Conservation (phyloP, 2,329 filamentous ascomycete genomes). For the Alternaria postmessia region DNA sequence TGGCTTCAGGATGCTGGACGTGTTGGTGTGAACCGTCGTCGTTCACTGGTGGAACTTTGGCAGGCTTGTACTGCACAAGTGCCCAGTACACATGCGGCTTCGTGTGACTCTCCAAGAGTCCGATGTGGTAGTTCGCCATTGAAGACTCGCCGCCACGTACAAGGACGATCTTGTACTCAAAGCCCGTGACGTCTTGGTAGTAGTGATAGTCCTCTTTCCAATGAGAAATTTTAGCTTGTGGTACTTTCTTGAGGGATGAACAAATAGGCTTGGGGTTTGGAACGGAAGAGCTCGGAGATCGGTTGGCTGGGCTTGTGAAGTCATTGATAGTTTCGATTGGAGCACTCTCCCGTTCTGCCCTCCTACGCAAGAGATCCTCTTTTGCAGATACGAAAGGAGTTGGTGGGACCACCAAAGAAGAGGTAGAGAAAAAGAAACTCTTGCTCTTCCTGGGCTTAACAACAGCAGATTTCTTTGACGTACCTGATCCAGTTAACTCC, state of each 20-base stretch:
- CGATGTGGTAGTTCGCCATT: constrained; percentile 62
- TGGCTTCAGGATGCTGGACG: constrained; percentile 11
- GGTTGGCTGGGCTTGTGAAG: not conserved
- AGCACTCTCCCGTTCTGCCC: constrained; percentile 28
- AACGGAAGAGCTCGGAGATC: not conserved
- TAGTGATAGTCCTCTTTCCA: constrained; percentile 64
- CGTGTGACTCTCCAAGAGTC: constrained; percentile 45
- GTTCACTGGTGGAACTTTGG: constrained; percentile 1
- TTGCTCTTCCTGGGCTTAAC: constrained; percentile 26
- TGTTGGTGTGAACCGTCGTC: not conserved
- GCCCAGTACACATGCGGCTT: constrained; percentile 44
- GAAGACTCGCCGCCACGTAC: constrained; percentile 60
- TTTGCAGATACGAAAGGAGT: constrained; percentile 28
- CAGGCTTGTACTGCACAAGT: constrained; percentile 36
- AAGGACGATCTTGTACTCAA: constrained; percentile 70
- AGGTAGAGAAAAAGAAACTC: constrained; percentile 35
- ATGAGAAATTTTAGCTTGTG: constrained; percentile 38
- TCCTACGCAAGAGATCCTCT: constrained; percentile 31
- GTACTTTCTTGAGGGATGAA: not conserved
- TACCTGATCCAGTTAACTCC: constrained; percentile 50
- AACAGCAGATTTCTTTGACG: constrained; percentile 29
- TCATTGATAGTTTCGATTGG: constrained; percentile 4
- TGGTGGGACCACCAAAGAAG: not conserved
- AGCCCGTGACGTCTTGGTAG: constrained; percentile 69
- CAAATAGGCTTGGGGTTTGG: not conserved